A percentile compares a stretch with the other conserved stretches of the same genome.
phyloP scores from a whole-genome alignment of 495 filamentous ascomycete species.

The Chaetomium fimeti region DNA sequence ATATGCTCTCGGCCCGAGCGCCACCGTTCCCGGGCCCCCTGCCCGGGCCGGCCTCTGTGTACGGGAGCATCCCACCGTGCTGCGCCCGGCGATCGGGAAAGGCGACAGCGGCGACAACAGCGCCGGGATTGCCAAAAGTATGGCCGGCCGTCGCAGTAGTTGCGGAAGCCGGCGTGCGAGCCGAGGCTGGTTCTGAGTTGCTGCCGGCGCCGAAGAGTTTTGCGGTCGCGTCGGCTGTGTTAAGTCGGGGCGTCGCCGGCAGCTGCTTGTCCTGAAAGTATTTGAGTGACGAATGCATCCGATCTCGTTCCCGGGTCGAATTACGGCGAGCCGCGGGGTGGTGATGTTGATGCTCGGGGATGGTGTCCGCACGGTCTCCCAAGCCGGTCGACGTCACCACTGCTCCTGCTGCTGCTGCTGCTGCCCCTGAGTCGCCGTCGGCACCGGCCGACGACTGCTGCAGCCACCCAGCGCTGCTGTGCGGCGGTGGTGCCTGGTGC shows the following conservation, averaged over 20 bases:
- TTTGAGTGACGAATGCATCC: constrained; percentile 30
- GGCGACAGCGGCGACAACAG: constrained; percentile 16
- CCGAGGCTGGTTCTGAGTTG: constrained; percentile 33
- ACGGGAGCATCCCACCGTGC: constrained; percentile 41
- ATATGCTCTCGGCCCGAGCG: constrained; percentile 43
- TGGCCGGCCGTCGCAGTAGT: constrained; percentile 15
- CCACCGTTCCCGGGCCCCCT: constrained; percentile 25
- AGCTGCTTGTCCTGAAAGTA: constrained; percentile 42
- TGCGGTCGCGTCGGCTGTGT: constrained; percentile 33
- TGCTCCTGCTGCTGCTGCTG: constrained; percentile 6
- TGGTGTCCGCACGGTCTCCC: constrained; percentile 8
- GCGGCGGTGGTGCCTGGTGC: constrained; percentile 19
- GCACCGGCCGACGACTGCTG: constrained; percentile 22
- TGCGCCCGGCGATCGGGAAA: constrained; percentile 31
- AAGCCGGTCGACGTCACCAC: constrained; percentile 19
- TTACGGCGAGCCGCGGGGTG: constrained; percentile 23
- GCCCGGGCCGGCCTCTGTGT: constrained; percentile 30
- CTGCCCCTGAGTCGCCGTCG: constrained; percentile 16
- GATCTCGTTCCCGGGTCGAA: constrained; percentile 33
- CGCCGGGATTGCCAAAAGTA: constrained; percentile 5
- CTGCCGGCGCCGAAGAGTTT: constrained; percentile 33
- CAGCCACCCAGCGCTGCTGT: constrained; percentile 21
- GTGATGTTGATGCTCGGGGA: constrained; percentile 20
- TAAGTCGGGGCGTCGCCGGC: constrained; percentile 39
- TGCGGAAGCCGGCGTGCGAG: constrained; percentile 31